Evolutionary conservation across 768 basidiomycete species (phyloP), one percentile per base, ranked within the genome.

Genomic region (Phanerochaete carnosa): DNA sequence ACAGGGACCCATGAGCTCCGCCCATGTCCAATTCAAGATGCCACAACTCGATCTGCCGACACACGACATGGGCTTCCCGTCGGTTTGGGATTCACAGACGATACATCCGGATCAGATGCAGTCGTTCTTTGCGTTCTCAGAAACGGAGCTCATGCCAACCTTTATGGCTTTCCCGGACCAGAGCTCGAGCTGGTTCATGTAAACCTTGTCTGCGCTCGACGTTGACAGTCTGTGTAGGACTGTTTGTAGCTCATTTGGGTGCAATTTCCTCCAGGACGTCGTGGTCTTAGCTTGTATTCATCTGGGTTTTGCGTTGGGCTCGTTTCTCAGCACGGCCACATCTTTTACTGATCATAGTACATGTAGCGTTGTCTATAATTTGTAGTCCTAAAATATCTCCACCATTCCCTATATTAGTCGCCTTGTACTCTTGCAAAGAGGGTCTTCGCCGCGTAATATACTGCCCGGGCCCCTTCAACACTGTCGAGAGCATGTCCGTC

Each of bases 401-500:
- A 52, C 19, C 16, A 52, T 16, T 19, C 49, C 25, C 3, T n/a
- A 43, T 43, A 9, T 19, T 4, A 43, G 39, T 12, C 49, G 19
- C 49, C 11, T 25, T 50, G 5, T 50, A 13, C 32, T 26, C 52
- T 33, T 15, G 37, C 50, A 29, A 58, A 62, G 32, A 58, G 37
- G 19, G 5, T 22, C 23, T 33, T 62, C 28, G 61, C 39, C 4
- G 80, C 81, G 67, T 86, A 83, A 64, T 79, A 86, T 7, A 74
- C 73, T 19, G 82, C 78, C 62, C 77, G 78, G n/a, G 77, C 76
- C 1, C 83, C 79, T 67, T 87, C 86, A 2, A 89, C 84, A 0
- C 85, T 83, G 19, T 87, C 87, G 6, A 89, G 68, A 3, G 85
- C 76, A 69, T 90, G 89, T 1, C 80, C 76, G 64, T 88, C 85